phyloP scores from a whole-genome alignment of 1,284 basidiomycete genomes.

The Amylostereum areolatum region DNA sequence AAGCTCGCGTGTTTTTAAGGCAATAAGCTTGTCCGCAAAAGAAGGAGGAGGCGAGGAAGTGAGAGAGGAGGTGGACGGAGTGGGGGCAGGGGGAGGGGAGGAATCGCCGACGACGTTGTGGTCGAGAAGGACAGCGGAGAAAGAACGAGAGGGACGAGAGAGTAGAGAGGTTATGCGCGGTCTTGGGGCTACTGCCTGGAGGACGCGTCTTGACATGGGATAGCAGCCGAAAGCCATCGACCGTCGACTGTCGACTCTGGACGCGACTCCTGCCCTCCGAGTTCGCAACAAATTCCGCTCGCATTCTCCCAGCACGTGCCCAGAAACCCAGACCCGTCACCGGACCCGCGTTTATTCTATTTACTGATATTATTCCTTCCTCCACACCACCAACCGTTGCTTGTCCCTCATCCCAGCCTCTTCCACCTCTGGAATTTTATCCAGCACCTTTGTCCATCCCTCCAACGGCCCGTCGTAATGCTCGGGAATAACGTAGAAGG shows the following conservation, averaged over 20 bases:
- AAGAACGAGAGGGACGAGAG: no score
- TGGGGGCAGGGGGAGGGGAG: conserved; percentile 8
- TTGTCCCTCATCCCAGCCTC: conserved; percentile 35
- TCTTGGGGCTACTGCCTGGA: not conserved
- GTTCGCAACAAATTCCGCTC: no score
- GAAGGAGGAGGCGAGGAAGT: conserved; percentile 1
- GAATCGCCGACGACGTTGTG: not conserved
- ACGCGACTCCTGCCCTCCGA: no score
- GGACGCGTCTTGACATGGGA: conserved; percentile 6
- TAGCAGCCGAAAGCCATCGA: no score
- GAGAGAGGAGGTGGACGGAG: conserved; percentile 7
- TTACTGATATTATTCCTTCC: conserved; percentile 11
- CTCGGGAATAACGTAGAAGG: conserved; percentile 53
- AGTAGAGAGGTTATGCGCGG: not conserved
- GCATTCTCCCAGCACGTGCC: no score
- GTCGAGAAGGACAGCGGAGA: no score
- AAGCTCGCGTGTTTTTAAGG: conserved; percentile 20
- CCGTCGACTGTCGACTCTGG: no score
- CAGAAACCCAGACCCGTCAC: no score
- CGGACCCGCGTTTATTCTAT: no score
- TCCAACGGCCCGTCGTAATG: conserved; percentile 51
- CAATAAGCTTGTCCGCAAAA: conserved; percentile 6
- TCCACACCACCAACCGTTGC: conserved; percentile 51
- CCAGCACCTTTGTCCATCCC: conserved; percentile 50
- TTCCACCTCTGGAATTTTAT: conserved; percentile 39